Evolutionary conservation across 257 asterid genomes (phyloP), one percentile per base, ranked within the genome.

Genomic region (Ilex asprella): DNA sequence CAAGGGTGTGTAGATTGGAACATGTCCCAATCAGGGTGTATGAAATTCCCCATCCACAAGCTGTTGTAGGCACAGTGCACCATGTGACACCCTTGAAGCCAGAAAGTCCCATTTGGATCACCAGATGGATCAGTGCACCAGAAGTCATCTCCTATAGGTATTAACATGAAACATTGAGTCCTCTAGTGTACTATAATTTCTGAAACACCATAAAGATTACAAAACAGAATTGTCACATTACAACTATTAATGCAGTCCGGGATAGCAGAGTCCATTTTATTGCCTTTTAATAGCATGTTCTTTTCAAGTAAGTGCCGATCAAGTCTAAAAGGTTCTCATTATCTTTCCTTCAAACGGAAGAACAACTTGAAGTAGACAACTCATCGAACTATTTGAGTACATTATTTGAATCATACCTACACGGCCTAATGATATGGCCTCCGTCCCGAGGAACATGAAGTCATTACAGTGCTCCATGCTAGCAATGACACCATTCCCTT

Each of bases 401-500:
- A 21, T 21, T 21, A 21, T 35, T 35, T 35, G 4, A 50, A 10
- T 15, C 75, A 16, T 46, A 80, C 82, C 85, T 10, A 80, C 81
- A 29, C 82, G 79, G 32, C 86, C 86, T 15, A 80, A 72, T 14
- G 86, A 30, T 7, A 76, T 80, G 49, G 82, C 68, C 62, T 80
- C 79, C 2, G 86, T 80, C 8, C 82, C 86, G 8, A 80, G 86
- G 56, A 65, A 75, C 69, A 78, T 65, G 80, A 78, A 78, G 59
- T 78, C 84, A 30, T 78, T 78, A 58, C 84, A 78, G 15, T 78
- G 84, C 66, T 78, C 76, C 84, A 78, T 78, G 68, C 81, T 78
- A 7, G 84, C 79, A 55, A 78, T 75, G 9, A 78, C 78, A 12
- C 83, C 80, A 13, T 76, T 78, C 35, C 83, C 83, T 44, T 71